Evolutionary conservation across 257 asterid genomes (phyloP), one percentile per base, ranked within the genome.

Genomic region (Plantago ovata): DNA sequence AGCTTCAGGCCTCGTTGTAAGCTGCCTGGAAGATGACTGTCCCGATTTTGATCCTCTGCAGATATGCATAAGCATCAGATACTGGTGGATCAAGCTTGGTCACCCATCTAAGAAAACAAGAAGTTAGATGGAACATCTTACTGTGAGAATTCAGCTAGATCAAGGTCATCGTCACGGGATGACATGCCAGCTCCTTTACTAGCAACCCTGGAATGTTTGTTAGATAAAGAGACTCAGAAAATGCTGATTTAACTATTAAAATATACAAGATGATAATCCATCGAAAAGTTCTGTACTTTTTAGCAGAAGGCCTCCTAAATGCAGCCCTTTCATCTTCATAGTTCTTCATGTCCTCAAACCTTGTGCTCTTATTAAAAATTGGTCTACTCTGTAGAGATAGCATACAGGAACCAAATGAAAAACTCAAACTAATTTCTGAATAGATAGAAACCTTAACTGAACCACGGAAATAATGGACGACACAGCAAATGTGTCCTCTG

Each of bases 151-250:
- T 55, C 84, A 64, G 82, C 83, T 67, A 88, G 78, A 67, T 91
- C 96, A 61, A 87, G 86, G 75, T 91, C 96, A 65, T 84, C 94
- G 51, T 85, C 95, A 53, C 85, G 78, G 38, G 98, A 78, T n/a
- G 87, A 72, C 82, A 75, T 71, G 54, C 91, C 89, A 8, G 87
- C 63, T 15, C 84, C 84, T 77, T 83, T 84, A 69, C 63, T 87
- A 69, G 60, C 62, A 41, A 70, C 84, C 63, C 95, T 91, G 81
- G 40, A 12, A 50, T 71, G 67, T 67, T 44, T 66, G 67, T 67
- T 44, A 64, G 57, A 67, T 60, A 66, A 19, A 15, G 53, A 62
- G 18, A 73, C 49, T 39, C 53, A 23, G 52, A 53, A 19, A 21
- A n/a, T 45, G 58, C 61, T 33, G 58, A 61, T 43, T 7, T 9